Evolutionary conservation across 148 eudicot genomes (phyloP), one percentile per base, ranked within the genome.

Genomic region (Camellia granthamiana): DNA sequence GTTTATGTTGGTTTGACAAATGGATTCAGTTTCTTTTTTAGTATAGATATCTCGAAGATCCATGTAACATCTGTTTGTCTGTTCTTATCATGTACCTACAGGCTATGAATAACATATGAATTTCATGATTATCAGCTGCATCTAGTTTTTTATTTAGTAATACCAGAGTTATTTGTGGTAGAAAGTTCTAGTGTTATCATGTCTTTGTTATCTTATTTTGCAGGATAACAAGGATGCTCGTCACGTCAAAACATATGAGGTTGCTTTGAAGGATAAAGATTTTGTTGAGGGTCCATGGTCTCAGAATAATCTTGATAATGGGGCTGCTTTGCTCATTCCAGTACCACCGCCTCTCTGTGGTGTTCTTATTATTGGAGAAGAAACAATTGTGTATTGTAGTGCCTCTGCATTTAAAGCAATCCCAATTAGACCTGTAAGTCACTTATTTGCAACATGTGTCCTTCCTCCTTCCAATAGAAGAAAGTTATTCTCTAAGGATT

Each of bases 211-310:
- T 67, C 72, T 76, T 75, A 49, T 58, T 80, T 80, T 84, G 82
- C 90, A 96, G 99, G 99, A 96, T 84, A 96, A 96, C 87, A 96
- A 96, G 88, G 99, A 96, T 72, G 97, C 95, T 52, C 98, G 97
- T 70, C 99, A 93, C 87, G 93, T 93, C 46, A 96, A 96, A 86
- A 93, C 99, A 14, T 96, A 96, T 80, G 98, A 90, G 88, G 92
- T 96, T 81, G 89, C 93, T 21, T 84, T 93, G 79, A 96, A 93
- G 90, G 99, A 91, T 78, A 91, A 93, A 86, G 95, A 91, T 86
- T 92, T 93, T 85, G 83, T 88, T 73, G 97, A 93, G 85, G 97
- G 95, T 64, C 95, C 95, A 66, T 93, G 92, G 94, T 91, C 92
- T 74, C 98, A 90, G 77, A 91, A 89, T 63, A 94, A 92, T 87